These are phyloP conservation scores for Peronospora destructor DNA, from an alignment of 352 stramenopile genomes.

Conservation along the genomic window DNA sequence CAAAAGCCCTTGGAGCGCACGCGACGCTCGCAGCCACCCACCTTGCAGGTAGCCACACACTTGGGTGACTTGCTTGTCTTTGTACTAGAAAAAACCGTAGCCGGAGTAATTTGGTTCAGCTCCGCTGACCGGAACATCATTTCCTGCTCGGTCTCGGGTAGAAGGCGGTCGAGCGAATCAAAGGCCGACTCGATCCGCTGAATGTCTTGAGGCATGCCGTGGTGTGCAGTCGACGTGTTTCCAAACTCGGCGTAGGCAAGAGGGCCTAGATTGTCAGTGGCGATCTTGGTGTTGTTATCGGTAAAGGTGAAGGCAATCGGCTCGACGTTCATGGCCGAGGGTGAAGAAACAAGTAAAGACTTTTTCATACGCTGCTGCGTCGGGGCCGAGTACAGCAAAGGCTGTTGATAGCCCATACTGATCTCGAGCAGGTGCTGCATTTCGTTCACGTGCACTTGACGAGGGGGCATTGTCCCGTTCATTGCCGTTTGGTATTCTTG, in stretches of 20 bases:
- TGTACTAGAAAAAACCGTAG: conserved; percentile 23
- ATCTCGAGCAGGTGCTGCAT: conserved; percentile 57
- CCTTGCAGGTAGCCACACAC: conserved; percentile 58
- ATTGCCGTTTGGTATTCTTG: conserved; percentile 31
- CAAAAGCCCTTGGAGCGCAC: conserved; percentile 81
- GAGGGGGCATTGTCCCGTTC: conserved; percentile 29
- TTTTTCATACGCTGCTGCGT: conserved; percentile 24
- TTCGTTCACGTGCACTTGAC: conserved; percentile 39
- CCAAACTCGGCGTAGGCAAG: conserved; percentile 59
- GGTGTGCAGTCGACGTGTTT: conserved; percentile 5
- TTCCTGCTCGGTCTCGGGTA: conserved; percentile 62
- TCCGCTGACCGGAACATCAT: conserved; percentile 44
- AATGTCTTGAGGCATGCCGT: conserved; percentile 37
- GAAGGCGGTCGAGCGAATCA: conserved; percentile 63
- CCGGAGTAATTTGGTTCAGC: conserved; percentile 35
- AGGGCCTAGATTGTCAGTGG: conserved; percentile 53
- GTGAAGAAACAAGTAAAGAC: conserved; percentile 21
- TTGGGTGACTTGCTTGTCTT: conserved; percentile 41
- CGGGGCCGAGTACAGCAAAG: conserved; percentile 19
- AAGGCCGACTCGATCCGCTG: conserved; percentile 69
- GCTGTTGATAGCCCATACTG: conserved; percentile 55
- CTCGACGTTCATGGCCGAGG: conserved; percentile 43
- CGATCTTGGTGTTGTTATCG: conserved; percentile 29
- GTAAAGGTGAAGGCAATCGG: conserved; percentile 50
- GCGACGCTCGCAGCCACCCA: conserved; percentile 48